Percentiles rank a stretch among this genome's conserved stretches.
Evolutionary conservation across 805 yeast genomes (phyloP).

Genomic region (Lachancea kluyveri): DNA sequence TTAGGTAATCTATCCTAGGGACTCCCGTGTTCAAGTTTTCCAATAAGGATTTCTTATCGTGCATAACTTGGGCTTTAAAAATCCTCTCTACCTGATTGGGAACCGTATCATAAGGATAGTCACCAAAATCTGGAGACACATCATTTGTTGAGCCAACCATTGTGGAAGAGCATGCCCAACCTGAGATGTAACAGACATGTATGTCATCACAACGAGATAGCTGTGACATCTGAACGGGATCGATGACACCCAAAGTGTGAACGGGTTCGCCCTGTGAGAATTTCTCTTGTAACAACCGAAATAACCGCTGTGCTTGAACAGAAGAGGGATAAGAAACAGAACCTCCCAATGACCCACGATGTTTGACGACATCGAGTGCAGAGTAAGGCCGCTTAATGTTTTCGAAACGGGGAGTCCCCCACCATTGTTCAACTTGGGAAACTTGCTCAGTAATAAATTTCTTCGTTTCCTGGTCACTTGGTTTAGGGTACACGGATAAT

Average conservation of each 20-base stretch:
- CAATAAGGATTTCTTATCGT: slow-evolving; percentile 45
- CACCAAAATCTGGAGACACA: slow-evolving; percentile 62
- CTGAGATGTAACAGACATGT: slow-evolving; percentile 49
- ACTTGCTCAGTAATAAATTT: slow-evolving; percentile 30
- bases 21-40: slow-evolving; percentile 22
- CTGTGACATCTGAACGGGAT: slow-evolving; percentile 59
- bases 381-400: slow-evolving; percentile 46
- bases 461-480: slow-evolving; percentile 28
- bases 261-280: slow-evolving; percentile 40
- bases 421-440: slow-evolving; percentile 41
- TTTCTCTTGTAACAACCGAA: slow-evolving; percentile 37
- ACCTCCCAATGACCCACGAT: slow-evolving; percentile 43
- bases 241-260: slow-evolving; percentile 55
- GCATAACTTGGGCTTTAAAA: slow-evolving; percentile 52
- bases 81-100: slow-evolving; percentile 60
- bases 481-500: slow-evolving; percentile 35
- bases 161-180: slow-evolving; percentile 56
- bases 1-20: slow-evolving; percentile 41
- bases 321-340: slow-evolving; percentile 40
- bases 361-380: slow-evolving; percentile 45
- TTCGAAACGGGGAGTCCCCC: slow-evolving; percentile 41
- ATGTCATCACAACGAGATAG: slow-evolving; percentile 40
- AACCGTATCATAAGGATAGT: slow-evolving; percentile 62
- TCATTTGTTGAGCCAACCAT: slow-evolving; percentile 53
- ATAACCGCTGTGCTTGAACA: slow-evolving; percentile 47